Conservation (phyloP, 1,284 basidiomycete genomes). For the Apiotrichum porosum region DNA sequence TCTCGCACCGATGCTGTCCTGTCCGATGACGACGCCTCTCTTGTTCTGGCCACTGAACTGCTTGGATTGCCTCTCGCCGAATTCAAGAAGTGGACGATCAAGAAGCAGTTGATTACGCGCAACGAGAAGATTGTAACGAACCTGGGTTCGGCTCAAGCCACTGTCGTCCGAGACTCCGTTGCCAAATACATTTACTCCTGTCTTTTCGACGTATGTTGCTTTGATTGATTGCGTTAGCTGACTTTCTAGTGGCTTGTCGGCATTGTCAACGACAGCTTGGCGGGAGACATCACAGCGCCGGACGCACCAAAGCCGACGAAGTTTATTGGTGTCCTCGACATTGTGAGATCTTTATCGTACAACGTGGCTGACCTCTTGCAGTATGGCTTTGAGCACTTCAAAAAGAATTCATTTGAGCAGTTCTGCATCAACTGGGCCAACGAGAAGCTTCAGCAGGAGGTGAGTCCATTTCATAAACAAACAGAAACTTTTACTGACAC, state of each 20-base stretch:
- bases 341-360: conserved; percentile 39
- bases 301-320: conserved; percentile 82
- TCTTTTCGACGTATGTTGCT: conserved; percentile 62
- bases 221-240: neutral
- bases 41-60: conserved; percentile 78
- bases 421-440: conserved; percentile 99
- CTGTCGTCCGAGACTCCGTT: conserved; percentile 93
- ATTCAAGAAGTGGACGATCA: conserved; percentile 98
- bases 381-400: conserved; percentile 95
- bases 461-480: no score
- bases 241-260: conserved; percentile 79
- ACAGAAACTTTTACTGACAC: no score
- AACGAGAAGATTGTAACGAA: conserved; percentile 91
- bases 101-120: conserved; percentile 92
- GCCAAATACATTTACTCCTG: conserved; percentile 99
- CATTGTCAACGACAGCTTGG: conserved; percentile 92
- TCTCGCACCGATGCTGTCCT: conserved; percentile 77
- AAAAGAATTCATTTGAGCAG: conserved; percentile 99
- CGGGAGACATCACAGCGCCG: conserved; percentile 83
- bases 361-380: conserved; percentile 9
- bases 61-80: conserved; percentile 86
- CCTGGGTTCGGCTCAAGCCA: conserved; percentile 81
- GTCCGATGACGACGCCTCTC: conserved; percentile 75
- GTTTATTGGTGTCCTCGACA: conserved; percentile 97
- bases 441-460: conserved; percentile 94